Conservation (phyloP, 2,329 filamentous ascomycete genomes). For the Neonectria punicea region DNA sequence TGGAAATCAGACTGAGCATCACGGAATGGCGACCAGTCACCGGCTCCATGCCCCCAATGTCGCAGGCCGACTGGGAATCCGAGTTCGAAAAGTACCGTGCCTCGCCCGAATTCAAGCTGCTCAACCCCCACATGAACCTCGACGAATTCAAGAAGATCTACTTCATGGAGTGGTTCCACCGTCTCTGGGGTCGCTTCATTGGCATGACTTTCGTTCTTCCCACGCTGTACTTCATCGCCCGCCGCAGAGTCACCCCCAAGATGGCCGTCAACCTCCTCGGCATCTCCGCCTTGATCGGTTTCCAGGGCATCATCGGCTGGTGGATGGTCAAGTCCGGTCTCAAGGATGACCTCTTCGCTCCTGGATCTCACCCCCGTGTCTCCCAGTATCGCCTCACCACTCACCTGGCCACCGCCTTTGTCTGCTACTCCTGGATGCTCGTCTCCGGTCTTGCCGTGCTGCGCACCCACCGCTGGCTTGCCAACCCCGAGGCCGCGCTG, state of each 20-base stretch:
- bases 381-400: conserved; percentile 93
- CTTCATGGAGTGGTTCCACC: conserved; percentile 99
- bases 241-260: conserved; percentile 77
- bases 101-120: conserved; percentile 89
- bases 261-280: conserved; percentile 84
- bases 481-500: conserved; percentile 71
- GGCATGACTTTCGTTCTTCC: conserved; percentile 91
- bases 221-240: conserved; percentile 86
- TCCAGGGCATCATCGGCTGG: conserved; percentile 96
- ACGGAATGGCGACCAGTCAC: conserved; percentile 99
- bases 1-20: conserved; percentile 79
- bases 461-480: conserved; percentile 77
- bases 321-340: conserved; percentile 99
- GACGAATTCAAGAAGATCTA: conserved; percentile 98
- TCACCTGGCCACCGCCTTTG: conserved; percentile 89
- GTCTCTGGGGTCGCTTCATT: conserved; percentile 92
- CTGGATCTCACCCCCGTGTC: conserved; percentile 89
- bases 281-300: conserved; percentile 89
- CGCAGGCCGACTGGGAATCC: conserved; percentile 83
- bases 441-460: conserved; percentile 87
- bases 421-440: conserved; percentile 95
- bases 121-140: conserved; percentile 94
- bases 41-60: conserved; percentile 86
- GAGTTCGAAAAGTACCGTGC: conserved; percentile 94
- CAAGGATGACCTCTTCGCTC: conserved; percentile 93